Conservation (phyloP, 2,329 filamentous ascomycete genomes). For the Colletotrichum sublineola region DNA sequence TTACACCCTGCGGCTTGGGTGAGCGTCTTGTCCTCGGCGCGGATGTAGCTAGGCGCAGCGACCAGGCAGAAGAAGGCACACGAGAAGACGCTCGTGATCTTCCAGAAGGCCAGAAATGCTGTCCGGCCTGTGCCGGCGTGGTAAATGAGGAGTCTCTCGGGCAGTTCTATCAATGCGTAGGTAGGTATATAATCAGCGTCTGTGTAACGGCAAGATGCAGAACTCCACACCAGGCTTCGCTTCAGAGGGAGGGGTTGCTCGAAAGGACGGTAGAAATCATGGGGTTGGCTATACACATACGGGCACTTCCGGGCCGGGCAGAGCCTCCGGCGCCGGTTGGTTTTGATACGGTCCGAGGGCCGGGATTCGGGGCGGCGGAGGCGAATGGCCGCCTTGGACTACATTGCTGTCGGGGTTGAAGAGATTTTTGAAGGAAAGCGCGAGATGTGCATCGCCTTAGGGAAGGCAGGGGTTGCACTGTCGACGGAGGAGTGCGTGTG, state of each 20-base stretch:
- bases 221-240: not conserved
- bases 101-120: conserved; percentile 77
- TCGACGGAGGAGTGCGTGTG: not conserved
- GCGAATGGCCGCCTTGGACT: conserved; percentile 33
- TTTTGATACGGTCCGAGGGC: conserved; percentile 13
- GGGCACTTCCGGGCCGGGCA: not conserved
- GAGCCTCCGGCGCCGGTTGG: conserved; percentile 17
- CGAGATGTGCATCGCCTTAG: conserved; percentile 31
- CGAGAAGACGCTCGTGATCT: conserved; percentile 78
- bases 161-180: conserved; percentile 57
- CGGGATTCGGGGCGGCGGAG: conserved; percentile 22
- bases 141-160: conserved; percentile 77
- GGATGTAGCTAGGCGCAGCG: conserved; percentile 70
- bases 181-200: conserved; percentile 9
- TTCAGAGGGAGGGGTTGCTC: not conserved
- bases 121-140: conserved; percentile 78
- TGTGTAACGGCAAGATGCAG: not conserved
- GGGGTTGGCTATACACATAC: not conserved
- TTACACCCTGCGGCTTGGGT: conserved; percentile 55
- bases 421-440: conserved; percentile 30
- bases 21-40: conserved; percentile 54
- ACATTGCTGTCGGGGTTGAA: conserved; percentile 14
- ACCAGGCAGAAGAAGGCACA: conserved; percentile 76
- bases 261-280: not conserved
- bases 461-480: not conserved